Evolutionary conservation across 768 basidiomycete species (phyloP).

Genomic region (Agaricus sinodeliciosus): DNA sequence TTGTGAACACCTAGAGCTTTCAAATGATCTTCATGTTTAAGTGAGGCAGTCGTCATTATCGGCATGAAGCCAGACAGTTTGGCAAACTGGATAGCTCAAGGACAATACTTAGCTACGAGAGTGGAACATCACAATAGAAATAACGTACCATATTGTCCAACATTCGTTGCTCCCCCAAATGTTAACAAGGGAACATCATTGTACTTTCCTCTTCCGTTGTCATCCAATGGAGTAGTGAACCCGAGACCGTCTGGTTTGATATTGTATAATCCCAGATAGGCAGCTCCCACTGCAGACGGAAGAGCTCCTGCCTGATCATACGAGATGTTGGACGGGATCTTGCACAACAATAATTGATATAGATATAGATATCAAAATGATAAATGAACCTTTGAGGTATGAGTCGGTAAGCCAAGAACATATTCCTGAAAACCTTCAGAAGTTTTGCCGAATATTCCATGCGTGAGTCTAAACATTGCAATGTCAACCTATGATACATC

Average conservation of each 20-base stretch:
- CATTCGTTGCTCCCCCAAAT: slow-evolving; percentile 22
- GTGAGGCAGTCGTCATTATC: slow-evolving; percentile 32
- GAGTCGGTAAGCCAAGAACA: slow-evolving; percentile 25
- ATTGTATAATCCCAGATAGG: slow-evolving; percentile 29
- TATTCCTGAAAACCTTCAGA: slow-evolving; percentile 35
- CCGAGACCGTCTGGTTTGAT: slow-evolving; percentile 17
- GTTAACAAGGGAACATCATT: slow-evolving; percentile 23
- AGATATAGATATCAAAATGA: background rate
- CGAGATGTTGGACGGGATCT: slow-evolving; percentile 31
- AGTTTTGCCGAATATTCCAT: slow-evolving; percentile 28
- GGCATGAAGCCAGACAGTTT: slow-evolving; percentile 32
- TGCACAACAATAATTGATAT: background rate
- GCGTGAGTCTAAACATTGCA: slow-evolving; percentile 22
- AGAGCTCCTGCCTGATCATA: slow-evolving; percentile 35
- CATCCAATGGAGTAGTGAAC: slow-evolving; percentile 19
- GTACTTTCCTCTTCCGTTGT: slow-evolving; percentile 22
- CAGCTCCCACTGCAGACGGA: slow-evolving; percentile 32
- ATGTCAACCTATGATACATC: background rate
- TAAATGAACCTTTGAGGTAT: slow-evolving; percentile 25
- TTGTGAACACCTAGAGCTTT: slow-evolving; percentile 29
- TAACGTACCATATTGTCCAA: slow-evolving; percentile 20
- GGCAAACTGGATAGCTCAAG: slow-evolving; percentile 34
- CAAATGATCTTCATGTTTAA: slow-evolving; percentile 20
- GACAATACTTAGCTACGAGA: slow-evolving; percentile 19
- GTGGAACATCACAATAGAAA: background rate